Conservation (phyloP, 257 asterid species). For the Solanum etuberosum region DNA sequence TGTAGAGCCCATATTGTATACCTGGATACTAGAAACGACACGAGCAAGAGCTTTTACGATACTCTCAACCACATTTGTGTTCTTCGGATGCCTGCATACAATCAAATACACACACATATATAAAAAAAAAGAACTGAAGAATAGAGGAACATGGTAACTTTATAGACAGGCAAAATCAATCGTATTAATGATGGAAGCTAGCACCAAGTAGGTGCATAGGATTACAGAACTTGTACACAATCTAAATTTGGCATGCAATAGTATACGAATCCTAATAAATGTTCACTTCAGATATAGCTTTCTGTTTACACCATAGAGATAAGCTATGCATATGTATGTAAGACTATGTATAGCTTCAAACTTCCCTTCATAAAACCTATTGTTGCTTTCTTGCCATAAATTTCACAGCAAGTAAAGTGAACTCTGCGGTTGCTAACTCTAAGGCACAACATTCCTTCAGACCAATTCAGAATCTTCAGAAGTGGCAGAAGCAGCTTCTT, state of each 20-base stretch:
- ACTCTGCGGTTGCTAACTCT: background rate
- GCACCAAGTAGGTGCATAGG: background rate
- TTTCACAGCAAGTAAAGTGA: background rate
- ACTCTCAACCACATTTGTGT: slow-evolving; percentile 86
- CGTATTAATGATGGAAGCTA: background rate
- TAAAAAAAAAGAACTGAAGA: background rate
- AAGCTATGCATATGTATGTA: background rate
- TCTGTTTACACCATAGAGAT: background rate
- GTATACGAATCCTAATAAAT: background rate
- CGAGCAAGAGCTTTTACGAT: slow-evolving; percentile 95
- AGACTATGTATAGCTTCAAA: background rate
- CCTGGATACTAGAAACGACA: slow-evolving; percentile 87
- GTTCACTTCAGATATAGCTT: background rate
- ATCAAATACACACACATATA: background rate
- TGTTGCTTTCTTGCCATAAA: background rate
- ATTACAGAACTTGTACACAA: background rate
- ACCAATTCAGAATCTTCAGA: background rate
- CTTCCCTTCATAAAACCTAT: background rate
- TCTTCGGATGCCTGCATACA: slow-evolving; percentile 71
- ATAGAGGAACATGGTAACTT: background rate
- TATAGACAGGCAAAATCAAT: background rate
- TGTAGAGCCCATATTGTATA: slow-evolving; percentile 10
- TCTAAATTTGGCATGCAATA: background rate
- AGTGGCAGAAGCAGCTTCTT: background rate
- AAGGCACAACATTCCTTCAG: background rate